Percentiles rank a stretch among this genome's conserved stretches.
Conservation (phyloP, 139 green algal genomes). For the Chloropicon primus region DNA sequence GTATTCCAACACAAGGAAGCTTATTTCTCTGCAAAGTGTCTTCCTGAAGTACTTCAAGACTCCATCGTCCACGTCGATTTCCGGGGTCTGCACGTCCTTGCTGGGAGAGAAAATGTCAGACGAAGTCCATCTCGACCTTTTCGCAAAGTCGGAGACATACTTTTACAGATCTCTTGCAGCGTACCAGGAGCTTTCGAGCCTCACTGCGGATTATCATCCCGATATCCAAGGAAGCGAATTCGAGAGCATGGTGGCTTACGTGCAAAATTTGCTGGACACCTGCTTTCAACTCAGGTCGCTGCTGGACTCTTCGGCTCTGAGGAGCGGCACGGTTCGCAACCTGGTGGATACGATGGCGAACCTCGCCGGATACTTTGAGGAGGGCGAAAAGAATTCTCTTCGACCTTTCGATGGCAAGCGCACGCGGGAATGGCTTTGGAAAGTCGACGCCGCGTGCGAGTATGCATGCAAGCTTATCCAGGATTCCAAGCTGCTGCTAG, state of each 20-base stretch:
- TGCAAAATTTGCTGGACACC: slow-evolving; percentile 25
- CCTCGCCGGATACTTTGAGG: background rate
- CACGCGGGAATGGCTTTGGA: background rate
- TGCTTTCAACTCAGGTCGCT: background rate
- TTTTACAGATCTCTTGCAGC: background rate
- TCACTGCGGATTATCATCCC: background rate
- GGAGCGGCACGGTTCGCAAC: background rate
- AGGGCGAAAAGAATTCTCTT: background rate
- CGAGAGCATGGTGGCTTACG: slow-evolving; percentile 65
- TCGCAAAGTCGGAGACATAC: background rate
- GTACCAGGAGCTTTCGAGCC: background rate
- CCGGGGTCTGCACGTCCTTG: background rate
- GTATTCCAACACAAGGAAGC: slow-evolving; percentile 28
- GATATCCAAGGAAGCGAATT: background rate
- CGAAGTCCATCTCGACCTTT: background rate
- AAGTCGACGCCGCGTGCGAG: background rate
- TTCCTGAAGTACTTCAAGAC: background rate
- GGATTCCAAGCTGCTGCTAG: background rate
- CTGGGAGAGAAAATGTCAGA: background rate
- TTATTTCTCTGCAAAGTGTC: slow-evolving; percentile 36
- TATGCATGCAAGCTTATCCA: background rate
- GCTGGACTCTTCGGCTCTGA: background rate
- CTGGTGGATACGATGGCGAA: background rate
- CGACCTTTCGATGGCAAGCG: background rate
- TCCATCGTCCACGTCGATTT: background rate